These are phyloP conservation scores for Chimonanthus praecox DNA, from an alignment of 164 flowering plant species.

Conservation along the genomic window DNA sequence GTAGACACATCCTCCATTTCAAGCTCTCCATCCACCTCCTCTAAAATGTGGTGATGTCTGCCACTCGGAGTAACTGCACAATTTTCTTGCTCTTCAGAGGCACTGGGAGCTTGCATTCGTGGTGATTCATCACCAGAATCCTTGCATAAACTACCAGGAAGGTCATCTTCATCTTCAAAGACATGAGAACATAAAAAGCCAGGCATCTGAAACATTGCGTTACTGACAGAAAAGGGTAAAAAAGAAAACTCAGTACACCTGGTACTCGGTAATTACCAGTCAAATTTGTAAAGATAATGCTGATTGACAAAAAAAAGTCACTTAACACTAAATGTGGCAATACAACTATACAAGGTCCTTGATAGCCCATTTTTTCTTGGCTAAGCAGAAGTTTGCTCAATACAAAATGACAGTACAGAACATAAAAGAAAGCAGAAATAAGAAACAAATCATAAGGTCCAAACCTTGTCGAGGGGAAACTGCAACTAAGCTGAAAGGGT, in stretches of 20 bases:
- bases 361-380: background rate
- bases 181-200: conserved; percentile 66
- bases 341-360: background rate
- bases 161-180: conserved; percentile 72
- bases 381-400: background rate
- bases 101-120: conserved; percentile 16
- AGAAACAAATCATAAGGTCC: background rate
- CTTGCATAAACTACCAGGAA: conserved; percentile 35
- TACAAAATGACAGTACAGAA: background rate
- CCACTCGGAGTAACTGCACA: conserved; percentile 49
- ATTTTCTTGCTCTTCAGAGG: conserved; percentile 33
- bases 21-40: conserved; percentile 88
- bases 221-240: conserved; percentile 39
- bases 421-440: background rate
- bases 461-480: background rate
- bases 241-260: background rate
- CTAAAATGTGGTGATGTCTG: conserved; percentile 60
- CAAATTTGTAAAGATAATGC: background rate
- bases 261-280: background rate
- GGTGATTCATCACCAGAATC: conserved; percentile 32
- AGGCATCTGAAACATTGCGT: conserved; percentile 91
- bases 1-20: conserved; percentile 92
- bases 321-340: background rate
- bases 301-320: background rate
- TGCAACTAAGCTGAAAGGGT: background rate